Evolutionary conservation across 2,329 filamentous ascomycete species (phyloP).

Genomic region (Graphilbum fragrans): DNA sequence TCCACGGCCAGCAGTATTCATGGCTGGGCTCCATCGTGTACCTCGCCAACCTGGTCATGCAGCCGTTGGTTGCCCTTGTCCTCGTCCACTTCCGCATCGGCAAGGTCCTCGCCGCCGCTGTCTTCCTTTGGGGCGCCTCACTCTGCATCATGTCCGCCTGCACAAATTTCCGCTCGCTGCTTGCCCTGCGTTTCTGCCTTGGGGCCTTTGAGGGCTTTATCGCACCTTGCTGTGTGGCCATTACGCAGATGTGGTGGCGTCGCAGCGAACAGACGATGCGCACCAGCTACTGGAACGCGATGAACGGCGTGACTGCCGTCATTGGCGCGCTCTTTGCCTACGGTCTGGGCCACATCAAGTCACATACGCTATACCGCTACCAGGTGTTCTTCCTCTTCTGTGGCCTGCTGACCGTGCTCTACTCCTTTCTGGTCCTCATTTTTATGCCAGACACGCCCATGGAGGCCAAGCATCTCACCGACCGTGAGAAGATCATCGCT

Average conservation of each 20-base stretch:
- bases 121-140: conserved; percentile 13
- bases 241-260: conserved; percentile 51
- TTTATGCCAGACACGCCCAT: conserved; percentile 38
- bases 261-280: conserved; percentile 45
- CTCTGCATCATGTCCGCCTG: conserved; percentile 15
- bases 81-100: conserved; percentile 14
- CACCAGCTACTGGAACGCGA: conserved; percentile 46
- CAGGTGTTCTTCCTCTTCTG: conserved; percentile 45
- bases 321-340: conserved; percentile 44
- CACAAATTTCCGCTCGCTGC: conserved; percentile 20
- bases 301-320: conserved; percentile 48
- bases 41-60: conserved; percentile 17
- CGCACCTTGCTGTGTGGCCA: conserved; percentile 41
- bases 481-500: conserved; percentile 37
- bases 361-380: conserved; percentile 25
- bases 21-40: conserved; percentile 22
- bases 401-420: conserved; percentile 35
- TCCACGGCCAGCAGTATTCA: conserved; percentile 10
- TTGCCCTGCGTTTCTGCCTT: conserved; percentile 25
- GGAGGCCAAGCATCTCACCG: conserved; percentile 35
- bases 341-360: conserved; percentile 44
- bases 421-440: conserved; percentile 29
- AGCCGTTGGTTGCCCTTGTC: conserved; percentile 12
- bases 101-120: conserved; percentile 12
- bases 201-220: conserved; percentile 24